These are phyloP conservation scores for Zygosaccharomyces gambellarensis DNA, from an alignment of 805 yeast genomes.

Conservation along the genomic window DNA sequence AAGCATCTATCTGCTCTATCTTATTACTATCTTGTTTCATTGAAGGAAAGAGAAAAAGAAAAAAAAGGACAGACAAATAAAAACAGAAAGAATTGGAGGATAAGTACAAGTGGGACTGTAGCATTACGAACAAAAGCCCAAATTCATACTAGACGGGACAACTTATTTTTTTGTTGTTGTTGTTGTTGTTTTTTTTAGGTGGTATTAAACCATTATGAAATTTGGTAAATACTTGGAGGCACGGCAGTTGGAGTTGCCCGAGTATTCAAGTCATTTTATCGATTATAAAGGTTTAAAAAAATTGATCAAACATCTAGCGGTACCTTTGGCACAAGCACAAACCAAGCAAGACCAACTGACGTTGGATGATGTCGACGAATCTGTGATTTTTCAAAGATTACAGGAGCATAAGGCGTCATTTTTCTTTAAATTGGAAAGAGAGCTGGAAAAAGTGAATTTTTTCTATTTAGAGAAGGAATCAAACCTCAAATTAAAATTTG, in stretches of 20 bases:
- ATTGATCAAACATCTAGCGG: constrained; percentile 76
- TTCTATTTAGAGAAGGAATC: constrained; percentile 89
- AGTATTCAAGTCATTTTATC: constrained; percentile 88
- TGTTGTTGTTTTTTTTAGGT: no score
- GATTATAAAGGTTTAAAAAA: constrained; percentile 92
- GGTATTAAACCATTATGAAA: constrained; percentile 46
- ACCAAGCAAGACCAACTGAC: constrained; percentile 27
- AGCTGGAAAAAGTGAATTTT: constrained; percentile 89
- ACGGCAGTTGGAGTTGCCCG: constrained; percentile 90
- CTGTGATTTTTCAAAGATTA: constrained; percentile 46
- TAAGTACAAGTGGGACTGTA: no score
- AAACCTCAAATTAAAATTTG: constrained; percentile 72
- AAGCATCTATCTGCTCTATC: no score
- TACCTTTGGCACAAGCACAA: constrained; percentile 30
- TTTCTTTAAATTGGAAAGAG: constrained; percentile 85
- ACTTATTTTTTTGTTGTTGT: no score
- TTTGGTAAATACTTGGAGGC: constrained; percentile 94
- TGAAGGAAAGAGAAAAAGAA: background rate
- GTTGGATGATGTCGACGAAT: constrained; percentile 36
- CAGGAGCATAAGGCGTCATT: constrained; percentile 89
- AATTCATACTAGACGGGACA: no score
- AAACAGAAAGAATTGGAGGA: background rate
- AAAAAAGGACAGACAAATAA: background rate
- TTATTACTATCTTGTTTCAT: no score
- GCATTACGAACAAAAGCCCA: no score